A percentile compares a stretch with the other conserved stretches of the same genome.
Conservation (phyloP, 371 early-diverging fungal species). For the Mucor sp. region DNA sequence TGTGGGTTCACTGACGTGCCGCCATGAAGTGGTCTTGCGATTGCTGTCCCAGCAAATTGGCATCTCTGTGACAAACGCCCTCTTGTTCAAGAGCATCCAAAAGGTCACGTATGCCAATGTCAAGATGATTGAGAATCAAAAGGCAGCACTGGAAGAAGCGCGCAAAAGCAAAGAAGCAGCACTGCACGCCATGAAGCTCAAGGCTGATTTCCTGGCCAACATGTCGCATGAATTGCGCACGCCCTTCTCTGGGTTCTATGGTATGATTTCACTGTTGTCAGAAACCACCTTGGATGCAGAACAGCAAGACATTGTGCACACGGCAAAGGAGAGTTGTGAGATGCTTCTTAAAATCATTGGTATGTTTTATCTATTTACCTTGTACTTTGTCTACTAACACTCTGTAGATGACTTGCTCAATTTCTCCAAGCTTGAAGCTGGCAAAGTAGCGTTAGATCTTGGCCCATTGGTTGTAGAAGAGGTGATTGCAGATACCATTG, state of each 20-base stretch:
- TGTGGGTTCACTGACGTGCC: conserved; percentile 51
- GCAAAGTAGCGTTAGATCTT: conserved; percentile 47
- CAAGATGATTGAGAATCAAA: conserved; percentile 54
- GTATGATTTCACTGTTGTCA: conserved; percentile 60
- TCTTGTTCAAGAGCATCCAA: conserved; percentile 56
- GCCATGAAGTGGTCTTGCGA: conserved; percentile 55
- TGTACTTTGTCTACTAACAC: neutral
- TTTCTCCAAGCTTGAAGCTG: conserved; percentile 59
- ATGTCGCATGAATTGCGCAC: conserved; percentile 66
- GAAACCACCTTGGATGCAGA: conserved; percentile 61
- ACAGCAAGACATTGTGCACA: conserved; percentile 59
- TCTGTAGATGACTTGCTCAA: conserved; percentile 46
- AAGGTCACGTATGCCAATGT: conserved; percentile 49
- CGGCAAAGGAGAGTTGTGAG: conserved; percentile 63
- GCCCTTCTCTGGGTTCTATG: conserved; percentile 67
- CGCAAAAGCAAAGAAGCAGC: conserved; percentile 57
- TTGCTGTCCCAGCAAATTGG: conserved; percentile 62
- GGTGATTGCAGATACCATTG: conserved; percentile 55
- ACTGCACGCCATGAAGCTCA: conserved; percentile 48
- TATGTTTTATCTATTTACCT: neutral
- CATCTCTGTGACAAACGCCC: conserved; percentile 62
- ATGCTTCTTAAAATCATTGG: conserved; percentile 54
- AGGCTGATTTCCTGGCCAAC: conserved; percentile 61
- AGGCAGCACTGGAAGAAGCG: conserved; percentile 52
- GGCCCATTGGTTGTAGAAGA: conserved; percentile 59